Evolutionary conservation across 257 asterid species (phyloP).

Genomic region (Gentiana macrophylla): DNA sequence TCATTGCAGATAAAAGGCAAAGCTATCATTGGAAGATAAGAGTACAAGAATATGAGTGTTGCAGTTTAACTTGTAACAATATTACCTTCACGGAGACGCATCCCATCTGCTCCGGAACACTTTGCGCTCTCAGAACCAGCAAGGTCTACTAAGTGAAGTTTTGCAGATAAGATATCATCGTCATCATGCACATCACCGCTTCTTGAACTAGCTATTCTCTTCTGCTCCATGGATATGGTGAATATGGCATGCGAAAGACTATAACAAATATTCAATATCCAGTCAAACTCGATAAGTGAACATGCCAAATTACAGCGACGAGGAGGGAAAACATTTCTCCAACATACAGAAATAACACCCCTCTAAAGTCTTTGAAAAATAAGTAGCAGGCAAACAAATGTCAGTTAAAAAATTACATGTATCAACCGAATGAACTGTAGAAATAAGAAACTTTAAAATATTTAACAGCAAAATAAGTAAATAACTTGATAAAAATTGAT

Average conservation of each 20-base stretch:
- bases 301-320: too few relatives aligned
- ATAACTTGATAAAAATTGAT: too few relatives aligned
- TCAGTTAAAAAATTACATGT: too few relatives aligned
- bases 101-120: slow-evolving; percentile 97
- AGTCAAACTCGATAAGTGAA: too few relatives aligned
- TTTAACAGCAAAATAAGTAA: too few relatives aligned
- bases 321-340: too few relatives aligned
- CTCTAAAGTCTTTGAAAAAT: too few relatives aligned
- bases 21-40: neutral
- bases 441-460: too few relatives aligned
- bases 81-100: slow-evolving; percentile 86
- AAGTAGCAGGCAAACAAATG: too few relatives aligned
- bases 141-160: slow-evolving; percentile 92
- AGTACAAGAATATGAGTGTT: neutral
- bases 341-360: too few relatives aligned
- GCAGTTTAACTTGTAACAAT: slow-evolving; percentile 4
- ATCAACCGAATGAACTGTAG: too few relatives aligned
- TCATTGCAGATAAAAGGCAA: neutral
- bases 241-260: slow-evolving; percentile 99
- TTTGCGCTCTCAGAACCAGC: slow-evolving; percentile 99
- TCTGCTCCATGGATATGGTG: slow-evolving; percentile 89
- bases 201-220: slow-evolving; percentile 31
- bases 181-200: slow-evolving; percentile 35
- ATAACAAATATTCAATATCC: neutral
- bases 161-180: slow-evolving; percentile 76